Percentiles rank a stretch among this genome's conserved stretches.
phyloP scores from a whole-genome alignment of 768 basidiomycete species.

The Hemileccinum impolitum region DNA sequence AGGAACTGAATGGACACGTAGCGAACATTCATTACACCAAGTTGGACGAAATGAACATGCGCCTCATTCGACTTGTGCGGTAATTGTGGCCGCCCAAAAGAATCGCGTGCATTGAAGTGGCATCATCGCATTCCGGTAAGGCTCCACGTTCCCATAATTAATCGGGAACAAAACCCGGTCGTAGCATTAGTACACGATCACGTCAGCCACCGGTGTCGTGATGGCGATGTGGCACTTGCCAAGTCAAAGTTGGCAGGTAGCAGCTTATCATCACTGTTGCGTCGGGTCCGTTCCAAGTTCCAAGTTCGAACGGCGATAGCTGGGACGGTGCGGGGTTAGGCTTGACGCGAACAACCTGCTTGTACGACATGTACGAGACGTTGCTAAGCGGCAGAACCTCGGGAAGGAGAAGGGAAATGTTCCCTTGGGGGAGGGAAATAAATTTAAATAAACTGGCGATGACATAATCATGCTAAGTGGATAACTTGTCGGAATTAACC shows the following conservation, averaged over 20 bases:
- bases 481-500: slow-evolving; percentile 21
- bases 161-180: too few relatives aligned
- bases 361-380: slow-evolving; percentile 8
- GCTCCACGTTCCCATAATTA: too few relatives aligned
- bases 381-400: not conserved
- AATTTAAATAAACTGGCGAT: slow-evolving; percentile 1
- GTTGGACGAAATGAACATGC: not conserved
- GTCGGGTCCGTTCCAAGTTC: too few relatives aligned
- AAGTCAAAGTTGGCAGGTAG: too few relatives aligned
- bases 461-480: slow-evolving; percentile 16
- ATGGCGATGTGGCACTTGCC: not conserved
- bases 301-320: too few relatives aligned
- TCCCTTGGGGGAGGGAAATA: not conserved
- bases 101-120: not conserved
- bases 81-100: not conserved
- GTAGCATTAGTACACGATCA: too few relatives aligned
- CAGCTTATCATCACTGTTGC: too few relatives aligned
- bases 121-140: too few relatives aligned
- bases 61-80: not conserved
- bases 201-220: not conserved
- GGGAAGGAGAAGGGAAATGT: not conserved
- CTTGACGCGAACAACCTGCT: not conserved
- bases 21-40: too few relatives aligned
- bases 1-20: too few relatives aligned
- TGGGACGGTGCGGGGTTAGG: slow-evolving; percentile 10